Conservation (phyloP, 1,139 yeast species). For the Fermentozyma sake region DNA sequence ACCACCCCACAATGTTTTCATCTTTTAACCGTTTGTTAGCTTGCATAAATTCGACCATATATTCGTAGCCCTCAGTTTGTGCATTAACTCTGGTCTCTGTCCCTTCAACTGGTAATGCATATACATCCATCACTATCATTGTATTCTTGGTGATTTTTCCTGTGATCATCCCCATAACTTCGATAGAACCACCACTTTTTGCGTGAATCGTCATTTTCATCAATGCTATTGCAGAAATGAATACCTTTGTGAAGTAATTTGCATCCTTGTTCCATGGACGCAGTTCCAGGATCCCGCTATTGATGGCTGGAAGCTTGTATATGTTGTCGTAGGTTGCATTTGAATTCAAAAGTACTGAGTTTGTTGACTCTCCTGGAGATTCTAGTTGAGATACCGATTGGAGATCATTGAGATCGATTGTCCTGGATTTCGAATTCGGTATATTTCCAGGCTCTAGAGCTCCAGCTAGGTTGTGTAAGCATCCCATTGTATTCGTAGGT, state of each 20-base stretch:
- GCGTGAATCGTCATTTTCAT: conserved; percentile 83
- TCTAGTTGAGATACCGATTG: too few species aligned
- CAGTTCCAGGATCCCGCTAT: conserved; percentile 9
- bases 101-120: conserved; percentile 89
- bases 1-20: conserved; percentile 84
- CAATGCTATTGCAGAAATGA: conserved; percentile 71
- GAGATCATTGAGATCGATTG: too few species aligned
- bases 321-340: conserved; percentile 3
- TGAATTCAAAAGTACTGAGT: conserved; percentile 1
- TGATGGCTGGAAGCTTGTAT: conserved; percentile 9
- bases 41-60: conserved; percentile 80
- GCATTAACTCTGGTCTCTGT: conserved; percentile 96
- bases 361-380: background rate
- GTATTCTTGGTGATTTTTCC: conserved; percentile 61
- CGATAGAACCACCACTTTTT: conserved; percentile 80
- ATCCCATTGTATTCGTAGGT: too few species aligned
- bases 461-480: too few species aligned
- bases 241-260: conserved; percentile 60
- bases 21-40: conserved; percentile 49
- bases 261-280: conserved; percentile 45
- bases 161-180: conserved; percentile 91
- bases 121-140: conserved; percentile 76
- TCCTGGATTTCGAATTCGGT: too few species aligned
- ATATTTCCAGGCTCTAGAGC: too few species aligned
- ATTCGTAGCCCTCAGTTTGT: conserved; percentile 88